Evolutionary conservation across 2,329 filamentous ascomycete genomes (phyloP).

Genomic region (Microcyclosporella mali): DNA sequence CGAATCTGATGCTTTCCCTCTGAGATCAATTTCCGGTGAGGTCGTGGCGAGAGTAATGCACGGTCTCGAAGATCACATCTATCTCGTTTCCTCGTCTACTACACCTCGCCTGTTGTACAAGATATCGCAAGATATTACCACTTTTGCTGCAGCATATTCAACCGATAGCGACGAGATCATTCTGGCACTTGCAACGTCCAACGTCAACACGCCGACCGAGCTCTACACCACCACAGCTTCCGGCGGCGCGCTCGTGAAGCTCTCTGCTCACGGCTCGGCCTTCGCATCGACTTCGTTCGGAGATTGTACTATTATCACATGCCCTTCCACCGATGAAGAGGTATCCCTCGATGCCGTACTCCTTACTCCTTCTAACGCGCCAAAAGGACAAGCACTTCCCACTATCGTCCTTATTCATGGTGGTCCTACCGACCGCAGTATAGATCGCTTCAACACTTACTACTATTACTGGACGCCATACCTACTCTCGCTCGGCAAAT

Average conservation of each 20-base stretch:
- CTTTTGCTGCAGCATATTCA: conserved; percentile 16
- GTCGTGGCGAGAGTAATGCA: conserved; percentile 17
- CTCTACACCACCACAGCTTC: conserved; percentile 27
- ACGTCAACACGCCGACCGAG: conserved; percentile 27
- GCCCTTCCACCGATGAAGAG: conserved; percentile 26
- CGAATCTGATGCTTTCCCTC: conserved; percentile 12
- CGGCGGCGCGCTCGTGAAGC: conserved; percentile 10
- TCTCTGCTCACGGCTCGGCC: conserved; percentile 20
- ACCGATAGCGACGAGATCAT: conserved; percentile 20
- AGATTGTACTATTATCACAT: conserved; percentile 20
- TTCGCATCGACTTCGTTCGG: conserved; percentile 20
- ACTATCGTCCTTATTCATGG: conserved; percentile 36
- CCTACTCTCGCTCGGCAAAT: conserved; percentile 34
- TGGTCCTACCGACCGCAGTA: conserved; percentile 31
- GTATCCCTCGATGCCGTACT: conserved; percentile 28
- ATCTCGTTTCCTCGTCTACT: too few relatives aligned
- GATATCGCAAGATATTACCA: conserved; percentile 9
- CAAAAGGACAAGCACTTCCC: conserved; percentile 23
- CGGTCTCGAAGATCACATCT: conserved; percentile 22
- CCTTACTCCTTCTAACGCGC: conserved; percentile 19
- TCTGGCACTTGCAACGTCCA: conserved; percentile 25
- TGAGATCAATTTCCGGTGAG: conserved; percentile 11
- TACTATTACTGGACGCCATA: conserved; percentile 28
- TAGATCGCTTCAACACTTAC: conserved; percentile 27
- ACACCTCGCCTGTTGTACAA: conserved; percentile 7